Conservation (phyloP, 1,139 yeast genomes). For the Hemisphaericaspora xylofermentans region DNA sequence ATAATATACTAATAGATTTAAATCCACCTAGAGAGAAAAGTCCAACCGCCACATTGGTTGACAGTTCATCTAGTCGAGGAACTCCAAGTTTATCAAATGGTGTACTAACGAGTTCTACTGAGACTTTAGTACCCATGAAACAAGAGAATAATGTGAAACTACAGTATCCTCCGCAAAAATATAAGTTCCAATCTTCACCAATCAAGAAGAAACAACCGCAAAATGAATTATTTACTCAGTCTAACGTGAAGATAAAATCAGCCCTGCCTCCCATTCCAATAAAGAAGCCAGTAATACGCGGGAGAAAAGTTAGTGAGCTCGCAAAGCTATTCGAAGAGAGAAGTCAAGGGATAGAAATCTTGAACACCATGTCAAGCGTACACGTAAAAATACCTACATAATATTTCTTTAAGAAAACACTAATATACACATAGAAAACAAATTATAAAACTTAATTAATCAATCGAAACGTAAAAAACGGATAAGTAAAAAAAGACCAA, state of each 20-base stretch:
- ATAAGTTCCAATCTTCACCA: conserved; percentile 22
- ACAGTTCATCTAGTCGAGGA: not conserved
- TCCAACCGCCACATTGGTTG: conserved; percentile 3
- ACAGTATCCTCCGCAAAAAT: conserved; percentile 44
- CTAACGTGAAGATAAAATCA: not conserved
- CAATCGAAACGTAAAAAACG: not conserved
- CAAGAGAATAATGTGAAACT: conserved; percentile 15
- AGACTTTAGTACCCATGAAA: not conserved
- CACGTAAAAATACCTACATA: conserved; percentile 6
- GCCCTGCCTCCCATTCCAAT: conserved; percentile 1
- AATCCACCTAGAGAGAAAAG: conserved; percentile 7
- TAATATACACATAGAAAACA: conserved; percentile 1
- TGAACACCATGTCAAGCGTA: conserved; percentile 33
- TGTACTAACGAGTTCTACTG: not conserved
- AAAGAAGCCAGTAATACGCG: conserved; percentile 50
- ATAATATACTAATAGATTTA: conserved; percentile 16
- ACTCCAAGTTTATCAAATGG: not conserved
- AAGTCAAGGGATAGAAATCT: conserved; percentile 49
- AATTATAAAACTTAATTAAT: not conserved
- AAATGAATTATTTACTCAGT: not conserved
- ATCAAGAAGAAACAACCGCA: not conserved
- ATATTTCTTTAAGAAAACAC: not conserved
- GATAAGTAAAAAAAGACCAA: not conserved
- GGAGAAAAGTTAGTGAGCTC: conserved; percentile 54
- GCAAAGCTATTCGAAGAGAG: conserved; percentile 59